A percentile compares a stretch with the other conserved stretches of the same genome.
phyloP scores from a whole-genome alignment of 345 rosid genomes.

The Leavenworthia alabamica region DNA sequence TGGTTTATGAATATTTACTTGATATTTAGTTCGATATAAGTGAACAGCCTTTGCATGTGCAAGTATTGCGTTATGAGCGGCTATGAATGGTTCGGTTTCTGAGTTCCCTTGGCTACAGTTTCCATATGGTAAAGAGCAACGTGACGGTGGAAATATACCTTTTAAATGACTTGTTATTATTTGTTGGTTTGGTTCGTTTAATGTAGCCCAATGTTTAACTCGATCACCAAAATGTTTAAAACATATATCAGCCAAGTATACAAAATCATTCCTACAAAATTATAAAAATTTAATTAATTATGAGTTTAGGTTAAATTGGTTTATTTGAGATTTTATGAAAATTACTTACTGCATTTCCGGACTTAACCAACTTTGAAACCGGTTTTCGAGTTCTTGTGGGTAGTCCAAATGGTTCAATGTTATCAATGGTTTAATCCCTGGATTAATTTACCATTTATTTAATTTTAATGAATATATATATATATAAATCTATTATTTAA shows the following conservation, averaged over 20 bases:
- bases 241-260: slow-evolving; percentile 43
- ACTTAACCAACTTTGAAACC: slow-evolving; percentile 73
- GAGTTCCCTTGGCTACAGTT: slow-evolving; percentile 54
- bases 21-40: slow-evolving; percentile 47
- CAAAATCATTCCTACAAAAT: slow-evolving; percentile 45
- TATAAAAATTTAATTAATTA: not conserved
- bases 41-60: slow-evolving; percentile 53
- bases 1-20: slow-evolving; percentile 33
- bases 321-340: not conserved
- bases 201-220: slow-evolving; percentile 51
- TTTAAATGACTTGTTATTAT: slow-evolving; percentile 27
- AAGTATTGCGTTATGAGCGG: slow-evolving; percentile 46
- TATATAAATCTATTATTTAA: not conserved
- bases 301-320: not conserved
- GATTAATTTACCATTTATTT: not conserved
- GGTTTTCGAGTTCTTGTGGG: slow-evolving; percentile 69
- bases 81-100: slow-evolving; percentile 44
- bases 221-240: slow-evolving; percentile 52
- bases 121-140: slow-evolving; percentile 43
- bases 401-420: slow-evolving; percentile 59
- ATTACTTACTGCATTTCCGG: slow-evolving; percentile 45
- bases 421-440: slow-evolving; percentile 75
- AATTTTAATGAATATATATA: not conserved
- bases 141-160: slow-evolving; percentile 40
- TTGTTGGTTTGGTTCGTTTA: slow-evolving; percentile 50